Evolutionary conservation across 73 alveolate species (phyloP).

Genomic region (Stentor roeselii): DNA sequence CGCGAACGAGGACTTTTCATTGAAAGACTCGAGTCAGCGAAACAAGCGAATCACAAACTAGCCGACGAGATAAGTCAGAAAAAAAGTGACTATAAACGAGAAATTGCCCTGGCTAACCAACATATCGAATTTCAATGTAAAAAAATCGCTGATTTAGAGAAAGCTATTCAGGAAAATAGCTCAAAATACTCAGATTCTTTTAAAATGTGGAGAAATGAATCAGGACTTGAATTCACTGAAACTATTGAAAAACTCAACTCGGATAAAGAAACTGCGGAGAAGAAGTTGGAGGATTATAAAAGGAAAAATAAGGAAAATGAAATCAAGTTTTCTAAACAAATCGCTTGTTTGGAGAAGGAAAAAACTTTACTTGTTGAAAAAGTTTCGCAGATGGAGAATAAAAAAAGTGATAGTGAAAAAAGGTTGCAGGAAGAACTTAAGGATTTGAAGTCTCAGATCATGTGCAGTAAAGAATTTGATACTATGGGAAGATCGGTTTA

Average conservation of each 20-base stretch:
- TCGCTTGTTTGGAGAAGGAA: slow-evolving; percentile 8
- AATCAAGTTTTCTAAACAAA: neutral
- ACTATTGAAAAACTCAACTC: slow-evolving; percentile 20
- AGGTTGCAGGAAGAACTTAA: neutral
- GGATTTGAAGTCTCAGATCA: neutral
- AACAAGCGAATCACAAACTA: slow-evolving; percentile 25
- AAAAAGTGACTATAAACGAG: slow-evolving; percentile 28
- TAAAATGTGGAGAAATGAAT: slow-evolving; percentile 13
- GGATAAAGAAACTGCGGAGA: slow-evolving; percentile 26
- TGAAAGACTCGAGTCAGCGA: slow-evolving; percentile 22
- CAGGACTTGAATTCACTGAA: slow-evolving; percentile 23
- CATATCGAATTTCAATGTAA: slow-evolving; percentile 18
- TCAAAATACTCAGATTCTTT: neutral
- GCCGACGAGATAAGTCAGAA: slow-evolving; percentile 25
- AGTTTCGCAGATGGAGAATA: neutral
- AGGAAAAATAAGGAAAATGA: neutral
- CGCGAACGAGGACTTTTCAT: slow-evolving; percentile 24
- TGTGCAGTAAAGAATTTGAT: neutral
- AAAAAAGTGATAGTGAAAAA: slow-evolving; percentile 22
- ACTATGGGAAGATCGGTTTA: neutral
- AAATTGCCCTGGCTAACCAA: slow-evolving; percentile 11
- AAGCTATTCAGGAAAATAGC: slow-evolving; percentile 1
- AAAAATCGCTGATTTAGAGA: slow-evolving; percentile 27
- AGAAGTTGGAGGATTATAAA: slow-evolving; percentile 3
- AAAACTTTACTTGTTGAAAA: slow-evolving; percentile 25